Percentiles rank a stretch among this genome's conserved stretches.
Evolutionary conservation across 2,329 filamentous ascomycete genomes (phyloP).

Genomic region (Plenodomus biglobosus): DNA sequence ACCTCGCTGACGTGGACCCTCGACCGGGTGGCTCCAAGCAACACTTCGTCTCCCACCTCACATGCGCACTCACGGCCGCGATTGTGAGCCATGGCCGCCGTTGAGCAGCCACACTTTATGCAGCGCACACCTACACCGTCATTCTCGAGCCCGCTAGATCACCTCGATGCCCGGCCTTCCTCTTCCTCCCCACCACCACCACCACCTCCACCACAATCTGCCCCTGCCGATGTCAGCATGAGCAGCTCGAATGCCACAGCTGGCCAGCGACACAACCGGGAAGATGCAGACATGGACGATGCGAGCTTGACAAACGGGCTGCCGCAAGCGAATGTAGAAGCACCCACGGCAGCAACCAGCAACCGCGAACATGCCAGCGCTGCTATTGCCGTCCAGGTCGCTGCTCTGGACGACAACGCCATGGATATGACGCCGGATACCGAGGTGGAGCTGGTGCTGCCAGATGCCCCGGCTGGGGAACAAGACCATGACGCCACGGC

Average conservation of each 20-base stretch:
- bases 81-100: not conserved
- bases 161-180: conserved; percentile 33
- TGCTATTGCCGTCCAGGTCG: conserved; percentile 33
- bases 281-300: conserved; percentile 41
- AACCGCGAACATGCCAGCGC: conserved; percentile 3
- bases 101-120: conserved; percentile 43
- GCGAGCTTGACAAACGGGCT: not conserved
- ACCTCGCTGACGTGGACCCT: not conserved
- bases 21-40: not conserved
- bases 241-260: conserved; percentile 36
- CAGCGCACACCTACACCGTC: conserved; percentile 39
- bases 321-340: not conserved
- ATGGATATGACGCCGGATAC: conserved; percentile 46
- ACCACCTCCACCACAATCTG: conserved; percentile 26
- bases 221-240: conserved; percentile 36
- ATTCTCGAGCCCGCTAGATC: conserved; percentile 37
- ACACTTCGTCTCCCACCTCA: conserved; percentile 1
- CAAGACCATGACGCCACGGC: conserved; percentile 12
- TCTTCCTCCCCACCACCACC: conserved; percentile 29
- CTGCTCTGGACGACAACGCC: conserved; percentile 38
- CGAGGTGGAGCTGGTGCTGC: conserved; percentile 25
- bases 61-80: conserved; percentile 8
- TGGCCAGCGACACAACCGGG: conserved; percentile 43
- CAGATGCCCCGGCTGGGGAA: conserved; percentile 23
- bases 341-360: conserved; percentile 4